Base-by-base conservation (phyloP, 768 basidiomycete species). In the Psilocybe tampanensis region DNA sequence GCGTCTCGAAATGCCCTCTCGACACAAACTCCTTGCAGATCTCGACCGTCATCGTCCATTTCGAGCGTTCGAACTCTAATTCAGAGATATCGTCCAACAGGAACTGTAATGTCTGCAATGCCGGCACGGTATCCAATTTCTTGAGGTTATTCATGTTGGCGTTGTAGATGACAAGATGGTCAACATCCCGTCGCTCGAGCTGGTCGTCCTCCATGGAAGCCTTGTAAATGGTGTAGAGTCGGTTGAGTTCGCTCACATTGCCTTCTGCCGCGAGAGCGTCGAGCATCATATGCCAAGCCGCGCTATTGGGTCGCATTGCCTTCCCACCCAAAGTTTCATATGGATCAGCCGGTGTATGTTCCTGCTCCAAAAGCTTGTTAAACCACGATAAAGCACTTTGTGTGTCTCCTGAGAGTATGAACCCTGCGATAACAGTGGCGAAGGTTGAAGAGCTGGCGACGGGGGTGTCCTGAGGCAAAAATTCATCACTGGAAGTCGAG, bases 311-410 rank as follows among this genome's bases (percentile, higher is more conserved):
- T 77, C 66, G 68, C 64, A 68, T 72, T 3, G 66, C 61, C 17
- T 60, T 61, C 0, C 68, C 68, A 9, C 67, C 70, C 7, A 78
- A 68, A 1, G 84, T 70, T 48, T 79, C 72, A 60, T 74, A 82
- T 1, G 78, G 77, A 59, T 76, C 64, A 32, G 61, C 54, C 58
- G 62, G 61, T 64, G 67, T 62, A 54, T 63, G 22, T 42, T 65
- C 65, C 57, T 85, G 81, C 23, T 70, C 67, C 44, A 89, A 70
- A 26, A 94, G 76, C 45, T 83, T 80, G 41, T 86, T 76, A 63
- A 89, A 91, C 93, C 93, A 95, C 5, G 74, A 68, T 42, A 86
- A 63, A 0, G 92, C 92, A 0, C 83, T 86, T 2, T 72, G 62
- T 5, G 86, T 64, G 64, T 95, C 93, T 12, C 82, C 83, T 9